Base-by-base conservation (phyloP, 805 yeast genomes). In the Torulaspora maleeae region DNA sequence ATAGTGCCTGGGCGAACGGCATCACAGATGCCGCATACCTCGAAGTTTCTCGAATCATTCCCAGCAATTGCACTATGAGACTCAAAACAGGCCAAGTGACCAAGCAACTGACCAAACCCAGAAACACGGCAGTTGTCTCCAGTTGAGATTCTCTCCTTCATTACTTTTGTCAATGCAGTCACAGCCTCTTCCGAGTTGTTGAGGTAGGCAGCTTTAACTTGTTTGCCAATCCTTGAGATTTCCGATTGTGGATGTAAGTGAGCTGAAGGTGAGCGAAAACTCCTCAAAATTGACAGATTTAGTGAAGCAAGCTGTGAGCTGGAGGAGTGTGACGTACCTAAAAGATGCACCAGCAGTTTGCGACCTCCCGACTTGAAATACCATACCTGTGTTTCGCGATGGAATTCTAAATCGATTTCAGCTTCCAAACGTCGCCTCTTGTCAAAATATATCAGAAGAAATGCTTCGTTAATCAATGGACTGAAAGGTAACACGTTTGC, bases 21-120 rank as follows among this genome's bases (percentile, higher is more conserved):
- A 42, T 63, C 67, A 45, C 67, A 63, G 15, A 44, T 24, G 3
- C 22, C 17, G 41, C 67, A 61, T 12, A 41, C 29, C 16, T 41
- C 36, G 54, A 57, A 50, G 3, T 29, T 17, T n/a, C 22, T 19
- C 10, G 50, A 12, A n/a, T 33, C 25, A 10, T 8, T 5, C n/a
- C 24, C 25, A 15, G 38, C 13, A n/a, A 12, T 24, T n/a, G 24
- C 28, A 7, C 17, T 17, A 5, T 33, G 29, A 8, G 45, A 16
- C 41, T 59, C 61, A 20, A 44, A 46, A 40, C 65, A 61, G 5
- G 63, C 49, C 15, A 61, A 13, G 10, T 49, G 50, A 2, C 60
- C 58, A 8, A 63, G 30, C 5, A 57, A 15, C 36, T 48, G 50
- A 5, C 52, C 48, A 11, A 39, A 4, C 13, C 37, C 37, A 39